Base-by-base conservation (phyloP, 73 alveolate species). In the Paramecium sexaurelia region DNA sequence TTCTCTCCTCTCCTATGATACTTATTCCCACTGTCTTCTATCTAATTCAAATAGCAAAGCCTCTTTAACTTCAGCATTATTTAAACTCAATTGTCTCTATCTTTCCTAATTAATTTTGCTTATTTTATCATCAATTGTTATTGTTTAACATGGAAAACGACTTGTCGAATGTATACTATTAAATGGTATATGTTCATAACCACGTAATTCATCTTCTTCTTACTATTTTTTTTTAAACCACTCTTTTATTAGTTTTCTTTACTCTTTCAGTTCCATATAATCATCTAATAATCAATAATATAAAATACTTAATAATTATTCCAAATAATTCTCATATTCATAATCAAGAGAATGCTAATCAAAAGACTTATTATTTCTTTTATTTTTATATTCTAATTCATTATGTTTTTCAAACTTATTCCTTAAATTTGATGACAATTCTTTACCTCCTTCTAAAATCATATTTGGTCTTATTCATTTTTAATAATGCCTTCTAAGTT, bases 121-220 rank as follows among this genome's bases (percentile, higher is more conserved):
- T 9, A 78, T 41, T 78, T 78, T 78, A 78, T 78, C 90, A 19
- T 78, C 90, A 19, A 78, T 43, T 9, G 90, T 41, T 24, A 10
- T 26, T 9, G 71, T 33, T 41, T 19, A 24, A 40, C 32, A 78
- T 78, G 90, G 86, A 27, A 27, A 32, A 11, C 86, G 55, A 37
- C 32, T 36, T 27, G 56, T 33, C 4, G 35, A 19, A 36, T 29
- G 35, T 32, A 36, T 61, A 35, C 35, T 71, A 33, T 35, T 33
- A 32, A 29, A 71, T 33, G 29, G 27, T n/a, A 71, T 71, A 20
- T 35, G 43, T 71, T 29, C 35, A 71, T 71, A 71, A 15, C 86
- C 86, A 27, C 43, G 55, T 37, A 71, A 35, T 36, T 71, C 86
- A 71, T 71, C 86, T 37, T 71, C 86, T 10, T 71, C 86, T 37